Base-by-base conservation (phyloP, 2,329 filamentous ascomycete genomes). In the Sphaerulina vaccinii region DNA sequence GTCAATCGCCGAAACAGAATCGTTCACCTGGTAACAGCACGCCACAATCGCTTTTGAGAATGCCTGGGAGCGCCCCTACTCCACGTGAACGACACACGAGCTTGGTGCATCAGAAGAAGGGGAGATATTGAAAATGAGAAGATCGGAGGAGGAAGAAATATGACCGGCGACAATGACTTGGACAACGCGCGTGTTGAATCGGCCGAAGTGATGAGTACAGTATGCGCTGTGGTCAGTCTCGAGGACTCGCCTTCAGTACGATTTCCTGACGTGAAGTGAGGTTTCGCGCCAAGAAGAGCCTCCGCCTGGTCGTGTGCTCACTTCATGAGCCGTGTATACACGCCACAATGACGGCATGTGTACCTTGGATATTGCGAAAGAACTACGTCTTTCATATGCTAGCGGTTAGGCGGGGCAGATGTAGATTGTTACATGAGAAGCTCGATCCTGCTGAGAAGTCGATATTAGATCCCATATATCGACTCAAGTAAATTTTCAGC, bases 351-450 rank as follows among this genome's bases (percentile, higher is more conserved):
- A 40, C 44, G 43, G 33, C 21, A 37, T 16, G 9, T 19, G 22
- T 48, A 48, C 44, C 44, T n/a, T 48, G 44, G 23, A 48, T 48
- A 24, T 39, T 48, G 44, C 24, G 36, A 35, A 48, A 39, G 35
- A 48, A 23, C 35, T 39, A 32, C 36, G 22, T 48, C 22, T 39
- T 40, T 3, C 35, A 47, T 47, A 47, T 39, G 18, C 15, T 36
- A 23, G 15, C 9, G 3, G 1, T 22, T 11, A n/a, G n/a, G n/a
- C n/a, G n/a, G n/a, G n/a, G n/a, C n/a, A n/a, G n/a, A n/a, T n/a
- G n/a, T n/a, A n/a, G n/a, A n/a, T n/a, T n/a, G n/a, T n/a, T n/a
- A n/a, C n/a, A n/a, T n/a, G n/a, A n/a, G n/a, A n/a, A n/a, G n/a
- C n/a, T n/a, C n/a, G n/a, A n/a, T n/a, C n/a, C n/a, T n/a, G n/a